Evolutionary conservation across 345 rosid genomes (phyloP).

Genomic region (Eucalyptus erythrocorys): DNA sequence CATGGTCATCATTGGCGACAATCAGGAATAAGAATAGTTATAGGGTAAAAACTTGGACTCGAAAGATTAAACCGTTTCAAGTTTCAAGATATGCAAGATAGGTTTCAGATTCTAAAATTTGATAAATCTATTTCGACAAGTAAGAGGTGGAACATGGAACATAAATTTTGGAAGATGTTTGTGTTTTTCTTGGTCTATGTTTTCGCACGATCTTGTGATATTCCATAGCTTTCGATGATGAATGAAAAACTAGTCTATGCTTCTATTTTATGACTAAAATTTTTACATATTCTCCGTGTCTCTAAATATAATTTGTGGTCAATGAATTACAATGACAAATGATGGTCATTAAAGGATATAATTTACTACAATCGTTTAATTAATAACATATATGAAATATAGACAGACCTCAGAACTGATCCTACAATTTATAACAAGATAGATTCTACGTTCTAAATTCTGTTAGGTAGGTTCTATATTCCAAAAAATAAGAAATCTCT

Average conservation of each 20-base stretch:
- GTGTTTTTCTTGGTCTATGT: accelerated
- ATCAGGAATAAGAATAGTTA: no score
- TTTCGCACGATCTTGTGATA: accelerated
- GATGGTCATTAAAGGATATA: accelerated
- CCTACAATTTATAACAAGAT: accelerated
- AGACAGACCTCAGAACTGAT: accelerated
- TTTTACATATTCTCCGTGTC: accelerated
- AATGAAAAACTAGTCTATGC: accelerated
- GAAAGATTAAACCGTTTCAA: accelerated
- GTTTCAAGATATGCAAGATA: accelerated
- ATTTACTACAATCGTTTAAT: accelerated
- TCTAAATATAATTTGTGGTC: no score
- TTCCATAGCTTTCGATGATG: accelerated
- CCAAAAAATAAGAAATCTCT: no score
- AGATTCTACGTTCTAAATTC: accelerated
- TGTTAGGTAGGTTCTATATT: no score
- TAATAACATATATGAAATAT: no score
- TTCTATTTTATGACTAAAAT: no score
- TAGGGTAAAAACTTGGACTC: no score
- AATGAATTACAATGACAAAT: no score
- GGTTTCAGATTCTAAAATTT: accelerated
- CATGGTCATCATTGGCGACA: neutral
- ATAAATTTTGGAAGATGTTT: no score
- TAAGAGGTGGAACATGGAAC: no score
- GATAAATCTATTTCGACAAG: accelerated